These are phyloP conservation scores for Tetracentron sinense DNA, from an alignment of 164 flowering plant genomes.

Conservation along the genomic window DNA sequence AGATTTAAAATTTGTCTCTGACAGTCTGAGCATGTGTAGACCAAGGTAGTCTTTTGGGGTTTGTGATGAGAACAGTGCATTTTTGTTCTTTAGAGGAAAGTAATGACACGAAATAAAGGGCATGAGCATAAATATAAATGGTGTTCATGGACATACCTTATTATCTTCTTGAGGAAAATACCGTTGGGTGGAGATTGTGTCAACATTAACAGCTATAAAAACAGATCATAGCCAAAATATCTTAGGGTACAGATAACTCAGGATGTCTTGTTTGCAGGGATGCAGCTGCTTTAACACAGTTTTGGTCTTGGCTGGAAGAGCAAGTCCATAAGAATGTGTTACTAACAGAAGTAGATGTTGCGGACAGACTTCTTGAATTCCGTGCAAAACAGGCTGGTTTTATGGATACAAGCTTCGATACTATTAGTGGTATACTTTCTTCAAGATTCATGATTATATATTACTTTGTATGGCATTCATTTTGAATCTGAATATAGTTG, in stretches of 20 bases:
- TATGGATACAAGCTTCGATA: slow-evolving; percentile 90
- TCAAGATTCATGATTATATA: background rate
- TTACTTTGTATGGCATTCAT: background rate
- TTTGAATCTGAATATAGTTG: background rate
- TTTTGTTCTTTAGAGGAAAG: too few species aligned
- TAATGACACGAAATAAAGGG: too few species aligned
- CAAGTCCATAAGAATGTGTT: slow-evolving; percentile 43
- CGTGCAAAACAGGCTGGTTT: slow-evolving; percentile 83
- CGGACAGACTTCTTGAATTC: slow-evolving; percentile 82
- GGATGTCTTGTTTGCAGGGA: slow-evolving; percentile 47
- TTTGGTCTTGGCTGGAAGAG: slow-evolving; percentile 92
- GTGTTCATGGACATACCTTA: background rate
- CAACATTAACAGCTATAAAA: background rate
- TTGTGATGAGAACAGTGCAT: too few species aligned
- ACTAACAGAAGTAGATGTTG: slow-evolving; percentile 83
- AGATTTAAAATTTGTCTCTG: too few species aligned
- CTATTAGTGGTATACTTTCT: slow-evolving; percentile 72
- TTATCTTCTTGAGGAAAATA: background rate
- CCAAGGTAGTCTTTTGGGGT: too few species aligned
- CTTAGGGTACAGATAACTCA: background rate
- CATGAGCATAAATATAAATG: too few species aligned
- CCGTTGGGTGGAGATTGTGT: background rate
- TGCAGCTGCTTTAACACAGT: slow-evolving; percentile 88
- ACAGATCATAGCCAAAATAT: background rate
- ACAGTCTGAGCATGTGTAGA: too few species aligned